Conservation (phyloP, 345 rosid genomes). For the Carallia brachiata region DNA sequence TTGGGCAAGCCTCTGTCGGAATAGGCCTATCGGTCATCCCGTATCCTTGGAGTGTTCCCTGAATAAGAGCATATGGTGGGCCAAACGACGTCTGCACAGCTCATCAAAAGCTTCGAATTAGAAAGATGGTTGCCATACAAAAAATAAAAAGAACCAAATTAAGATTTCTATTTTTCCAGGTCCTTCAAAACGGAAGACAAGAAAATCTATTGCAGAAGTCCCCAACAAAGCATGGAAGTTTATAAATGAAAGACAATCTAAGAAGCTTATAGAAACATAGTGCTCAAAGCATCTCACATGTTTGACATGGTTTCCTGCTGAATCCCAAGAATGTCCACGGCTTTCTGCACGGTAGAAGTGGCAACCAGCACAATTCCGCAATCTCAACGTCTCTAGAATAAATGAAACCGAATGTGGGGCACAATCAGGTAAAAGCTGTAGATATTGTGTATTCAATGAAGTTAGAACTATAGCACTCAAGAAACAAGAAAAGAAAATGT, state of each 20-base stretch:
- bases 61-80: conserved; percentile 85
- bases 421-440: conserved; percentile 92
- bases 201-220: neutral
- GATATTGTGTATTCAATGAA: neutral
- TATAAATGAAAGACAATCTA: neutral
- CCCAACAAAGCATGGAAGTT: neutral
- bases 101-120: conserved; percentile 10
- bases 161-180: conserved; percentile 6
- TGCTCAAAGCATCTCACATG: conserved; percentile 40
- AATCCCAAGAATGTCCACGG: conserved; percentile 73
- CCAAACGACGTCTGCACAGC: conserved; percentile 65
- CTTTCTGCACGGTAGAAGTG: conserved; percentile 84
- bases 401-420: conserved; percentile 81
- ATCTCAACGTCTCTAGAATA: conserved; percentile 64
- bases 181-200: neutral
- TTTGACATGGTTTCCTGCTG: conserved; percentile 66
- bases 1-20: conserved; percentile 64
- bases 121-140: neutral
- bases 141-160: neutral
- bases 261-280: neutral
- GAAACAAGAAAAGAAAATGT: neutral
- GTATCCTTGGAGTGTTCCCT: conserved; percentile 72
- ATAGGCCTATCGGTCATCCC: conserved; percentile 52
- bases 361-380: conserved; percentile 81
- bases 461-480: neutral